These are phyloP conservation scores for Phytophthora citricola DNA, from an alignment of 352 stramenopile species.

Conservation along the genomic window DNA sequence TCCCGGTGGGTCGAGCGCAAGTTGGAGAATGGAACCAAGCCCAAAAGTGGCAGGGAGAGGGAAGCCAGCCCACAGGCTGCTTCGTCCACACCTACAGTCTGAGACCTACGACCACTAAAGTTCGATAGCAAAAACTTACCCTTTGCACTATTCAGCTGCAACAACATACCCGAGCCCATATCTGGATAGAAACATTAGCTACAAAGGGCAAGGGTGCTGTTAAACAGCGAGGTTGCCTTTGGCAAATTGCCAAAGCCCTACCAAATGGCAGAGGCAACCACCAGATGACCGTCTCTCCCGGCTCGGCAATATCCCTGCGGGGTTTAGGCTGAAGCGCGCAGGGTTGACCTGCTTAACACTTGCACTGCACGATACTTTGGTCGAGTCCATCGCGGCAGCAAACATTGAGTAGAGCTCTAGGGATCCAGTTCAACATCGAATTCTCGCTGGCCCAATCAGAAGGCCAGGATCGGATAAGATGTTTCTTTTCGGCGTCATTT, in stretches of 20 bases:
- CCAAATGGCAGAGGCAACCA: conserved; percentile 34
- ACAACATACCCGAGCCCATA: conserved; percentile 22
- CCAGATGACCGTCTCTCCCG: conserved; percentile 27
- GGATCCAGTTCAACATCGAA: conserved; percentile 28
- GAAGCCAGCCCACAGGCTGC: conserved; percentile 7
- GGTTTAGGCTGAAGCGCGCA: not conserved
- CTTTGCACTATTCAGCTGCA: conserved; percentile 35
- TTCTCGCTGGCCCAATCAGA: conserved; percentile 17
- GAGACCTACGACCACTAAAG: conserved; percentile 36
- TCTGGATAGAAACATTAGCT: conserved; percentile 30
- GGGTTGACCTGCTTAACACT: conserved; percentile 10
- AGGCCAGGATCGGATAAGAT: conserved; percentile 10
- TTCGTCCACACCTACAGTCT: conserved; percentile 10
- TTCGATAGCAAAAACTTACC: conserved; percentile 25
- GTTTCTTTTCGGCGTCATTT: conserved; percentile 26
- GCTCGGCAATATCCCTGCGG: conserved; percentile 3
- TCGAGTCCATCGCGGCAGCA: conserved; percentile 13
- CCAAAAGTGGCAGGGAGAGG: conserved; percentile 10
- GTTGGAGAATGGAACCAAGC: conserved; percentile 34
- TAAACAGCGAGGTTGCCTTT: conserved; percentile 20
- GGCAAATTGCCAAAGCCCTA: conserved; percentile 23
- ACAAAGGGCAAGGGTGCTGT: conserved; percentile 6
- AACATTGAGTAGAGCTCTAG: conserved; percentile 7
- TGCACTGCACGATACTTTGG: not conserved
- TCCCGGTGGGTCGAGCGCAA: conserved; percentile 16